Percentiles rank a stretch among this genome's conserved stretches.
phyloP scores from a whole-genome alignment of 306 rosid species.

The Lathyrus sativus region DNA sequence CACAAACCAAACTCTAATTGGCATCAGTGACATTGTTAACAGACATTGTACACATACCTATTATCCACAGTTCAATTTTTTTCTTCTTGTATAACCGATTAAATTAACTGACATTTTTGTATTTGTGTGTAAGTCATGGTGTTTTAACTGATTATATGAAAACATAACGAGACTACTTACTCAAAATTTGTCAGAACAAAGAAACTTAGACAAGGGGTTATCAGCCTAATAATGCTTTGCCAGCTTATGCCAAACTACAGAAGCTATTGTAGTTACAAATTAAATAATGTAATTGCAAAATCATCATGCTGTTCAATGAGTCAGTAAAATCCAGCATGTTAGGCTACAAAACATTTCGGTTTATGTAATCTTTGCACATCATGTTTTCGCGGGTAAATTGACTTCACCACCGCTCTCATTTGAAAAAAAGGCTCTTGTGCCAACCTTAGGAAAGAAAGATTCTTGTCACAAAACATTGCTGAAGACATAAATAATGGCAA shows the following conservation, averaged over 20 bases:
- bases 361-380: conserved; percentile 38
- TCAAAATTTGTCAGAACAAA: background rate
- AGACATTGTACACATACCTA: no score
- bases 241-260: conserved; percentile 43
- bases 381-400: conserved; percentile 32
- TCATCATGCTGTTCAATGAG: conserved; percentile 37
- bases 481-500: conserved; percentile 39
- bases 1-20: no score
- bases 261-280: conserved; percentile 35
- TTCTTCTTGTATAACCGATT: no score
- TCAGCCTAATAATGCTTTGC: conserved; percentile 23
- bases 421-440: conserved; percentile 24
- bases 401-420: conserved; percentile 16
- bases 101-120: background rate
- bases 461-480: conserved; percentile 38
- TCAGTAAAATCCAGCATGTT: conserved; percentile 39
- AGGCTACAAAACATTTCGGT: conserved; percentile 39
- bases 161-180: background rate
- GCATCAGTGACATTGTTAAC: no score
- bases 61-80: no score
- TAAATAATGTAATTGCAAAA: conserved; percentile 34
- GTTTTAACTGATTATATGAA: conserved; percentile 9
- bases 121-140: background rate
- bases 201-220: conserved; percentile 19
- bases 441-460: conserved; percentile 38